Evolutionary conservation across 257 asterid genomes (phyloP).

Genomic region (Solanum appendiculatum): DNA sequence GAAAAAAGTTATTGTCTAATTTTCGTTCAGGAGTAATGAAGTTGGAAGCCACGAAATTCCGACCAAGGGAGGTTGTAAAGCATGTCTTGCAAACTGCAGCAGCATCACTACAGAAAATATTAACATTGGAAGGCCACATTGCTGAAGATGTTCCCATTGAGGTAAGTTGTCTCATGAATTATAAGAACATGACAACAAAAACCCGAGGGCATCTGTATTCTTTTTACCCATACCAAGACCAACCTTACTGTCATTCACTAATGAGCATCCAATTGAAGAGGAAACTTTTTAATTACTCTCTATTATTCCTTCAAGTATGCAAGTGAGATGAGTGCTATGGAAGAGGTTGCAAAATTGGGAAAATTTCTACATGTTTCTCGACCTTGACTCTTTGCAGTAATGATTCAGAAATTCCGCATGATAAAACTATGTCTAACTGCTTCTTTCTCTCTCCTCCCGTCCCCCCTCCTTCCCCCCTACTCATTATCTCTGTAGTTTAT

Average conservation of each 20-base stretch:
- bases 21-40: conserved; percentile 69
- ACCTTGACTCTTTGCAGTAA: not conserved
- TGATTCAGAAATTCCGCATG: not conserved
- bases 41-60: conserved; percentile 81
- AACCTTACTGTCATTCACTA: not conserved
- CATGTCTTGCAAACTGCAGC: conserved; percentile 93
- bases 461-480: too few relatives aligned
- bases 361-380: not conserved
- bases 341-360: not conserved
- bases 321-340: not conserved
- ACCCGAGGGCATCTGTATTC: not conserved
- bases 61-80: conserved; percentile 90
- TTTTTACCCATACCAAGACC: not conserved
- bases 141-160: conserved; percentile 86
- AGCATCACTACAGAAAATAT: conserved; percentile 68
- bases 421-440: not conserved
- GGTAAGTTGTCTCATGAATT: conserved; percentile 24
- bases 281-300: not conserved
- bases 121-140: conserved; percentile 75
- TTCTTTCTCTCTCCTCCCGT: not conserved
- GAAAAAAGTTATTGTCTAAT: not conserved
- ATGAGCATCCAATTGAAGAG: not conserved
- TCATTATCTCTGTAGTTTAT: not conserved
- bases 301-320: not conserved
- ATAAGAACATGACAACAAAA: not conserved